A percentile compares a stretch with the other conserved stretches of the same genome.
Conservation (phyloP, 495 filamentous ascomycete genomes). For the Parathielavia appendiculata region DNA sequence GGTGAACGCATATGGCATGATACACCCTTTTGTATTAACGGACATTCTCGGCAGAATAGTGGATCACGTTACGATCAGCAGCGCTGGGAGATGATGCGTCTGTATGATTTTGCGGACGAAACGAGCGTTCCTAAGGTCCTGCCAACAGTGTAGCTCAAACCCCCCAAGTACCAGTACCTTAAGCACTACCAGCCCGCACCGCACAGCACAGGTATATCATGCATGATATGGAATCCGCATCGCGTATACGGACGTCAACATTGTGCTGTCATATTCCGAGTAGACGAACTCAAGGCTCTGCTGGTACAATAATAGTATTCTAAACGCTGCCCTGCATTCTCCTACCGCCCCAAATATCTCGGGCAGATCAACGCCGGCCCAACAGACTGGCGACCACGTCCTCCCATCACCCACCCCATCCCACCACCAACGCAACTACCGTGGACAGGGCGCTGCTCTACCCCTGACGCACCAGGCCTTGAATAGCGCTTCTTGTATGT, state of each 20-base stretch:
- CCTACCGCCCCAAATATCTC: neutral
- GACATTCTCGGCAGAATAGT: neutral
- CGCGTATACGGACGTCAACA: too few species aligned
- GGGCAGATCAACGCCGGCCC: neutral
- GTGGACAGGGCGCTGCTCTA: neutral
- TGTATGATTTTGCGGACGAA: too few species aligned
- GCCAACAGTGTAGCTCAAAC: too few species aligned
- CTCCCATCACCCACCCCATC: neutral
- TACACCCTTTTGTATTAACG: conserved; percentile 8
- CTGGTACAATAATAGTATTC: conserved; percentile 2
- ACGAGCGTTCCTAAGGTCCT: too few species aligned
- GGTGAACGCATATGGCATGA: neutral
- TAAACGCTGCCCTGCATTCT: conserved; percentile 6
- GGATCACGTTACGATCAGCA: neutral
- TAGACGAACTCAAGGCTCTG: neutral
- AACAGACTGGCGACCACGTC: neutral
- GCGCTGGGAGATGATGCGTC: neutral
- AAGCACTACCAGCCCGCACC: too few species aligned
- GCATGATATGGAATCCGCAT: too few species aligned
- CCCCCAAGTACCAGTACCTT: too few species aligned
- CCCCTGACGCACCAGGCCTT: neutral
- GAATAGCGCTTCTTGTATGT: neutral
- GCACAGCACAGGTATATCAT: too few species aligned
- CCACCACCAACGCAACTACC: neutral
- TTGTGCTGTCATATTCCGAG: neutral